Evolutionary conservation across 208 protist species (phyloP), one percentile per base, ranked within the genome.

Genomic region (Kentomonas sorsogonicus): DNA sequence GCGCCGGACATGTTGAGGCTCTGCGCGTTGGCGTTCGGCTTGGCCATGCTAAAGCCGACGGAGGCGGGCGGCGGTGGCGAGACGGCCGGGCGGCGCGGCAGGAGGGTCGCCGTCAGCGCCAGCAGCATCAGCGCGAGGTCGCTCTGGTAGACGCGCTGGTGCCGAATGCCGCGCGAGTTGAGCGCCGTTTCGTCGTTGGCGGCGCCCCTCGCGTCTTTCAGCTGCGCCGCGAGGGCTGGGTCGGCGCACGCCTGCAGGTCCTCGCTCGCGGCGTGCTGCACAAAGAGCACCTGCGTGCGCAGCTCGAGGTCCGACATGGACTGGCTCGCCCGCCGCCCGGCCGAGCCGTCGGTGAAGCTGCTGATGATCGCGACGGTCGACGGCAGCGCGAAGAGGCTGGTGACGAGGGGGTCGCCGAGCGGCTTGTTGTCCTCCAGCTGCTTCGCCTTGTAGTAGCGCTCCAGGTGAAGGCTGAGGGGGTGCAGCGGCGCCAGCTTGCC

Each of bases 41-140:
- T 53, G 13, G 15, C 16, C 5, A 29, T 13, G 20, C n/a, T 5
- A 50, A 4, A 15, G 47, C 47, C 23, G 10, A 29, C 31, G 26
- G 27, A 30, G 41, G 4, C 31, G n/a, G 18, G 40, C 34, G 9
- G 15, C 25, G 47, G 16, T 10, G 30, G n/a, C 44, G 27, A 66
- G 13, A 27, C 23, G n/a, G 11, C 29, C 36, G 25, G 43, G 18
- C 43, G 38, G 39, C 22, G 31, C 30, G 45, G 56, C 27, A 31
- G 65, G 43, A 51, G 60, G 22, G 61, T 70, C 27, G 63, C 60
- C 4, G 80, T 83, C 25, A 89, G 54, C 4, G 77, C 73, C 33
- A 93, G 66, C 18, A 86, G 65, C 26, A 93, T 59, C 26, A 93
- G 74, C n/a, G 84, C 72, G 29, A 93, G 56, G 46, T 93, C 86